Conservation (phyloP, 2,329 filamentous ascomycete genomes). For the Pyricularia sp. region DNA sequence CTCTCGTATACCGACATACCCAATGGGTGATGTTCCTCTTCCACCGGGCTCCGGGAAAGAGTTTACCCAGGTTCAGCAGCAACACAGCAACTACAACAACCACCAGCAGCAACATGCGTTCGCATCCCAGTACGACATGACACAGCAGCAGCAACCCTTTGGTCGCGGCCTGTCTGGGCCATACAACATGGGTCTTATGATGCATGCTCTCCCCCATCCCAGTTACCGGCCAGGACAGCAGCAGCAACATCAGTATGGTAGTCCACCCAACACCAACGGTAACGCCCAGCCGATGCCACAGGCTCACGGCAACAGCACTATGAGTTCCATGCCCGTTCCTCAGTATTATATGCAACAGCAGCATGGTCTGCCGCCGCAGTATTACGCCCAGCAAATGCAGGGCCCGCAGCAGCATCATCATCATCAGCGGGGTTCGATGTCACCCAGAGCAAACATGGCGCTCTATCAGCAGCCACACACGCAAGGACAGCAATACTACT, state of each 20-base stretch:
- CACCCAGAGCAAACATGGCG: slow-evolving; percentile 23
- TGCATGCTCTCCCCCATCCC: slow-evolving; percentile 27
- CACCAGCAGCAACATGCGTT: slow-evolving; percentile 3
- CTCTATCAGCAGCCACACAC: slow-evolving; percentile 30
- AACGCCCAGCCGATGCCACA: slow-evolving; percentile 19
- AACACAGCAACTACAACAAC: background rate
- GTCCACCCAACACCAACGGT: slow-evolving; percentile 23
- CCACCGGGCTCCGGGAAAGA: background rate
- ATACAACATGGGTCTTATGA: slow-evolving; percentile 35
- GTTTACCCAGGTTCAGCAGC: background rate
- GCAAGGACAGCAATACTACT: slow-evolving; percentile 28
- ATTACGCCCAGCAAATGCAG: slow-evolving; percentile 13
- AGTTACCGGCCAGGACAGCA: slow-evolving; percentile 25
- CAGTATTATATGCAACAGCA: slow-evolving; percentile 34
- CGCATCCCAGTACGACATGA: slow-evolving; percentile 2
- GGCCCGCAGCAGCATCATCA: slow-evolving; percentile 6
- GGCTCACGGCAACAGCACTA: slow-evolving; percentile 9
- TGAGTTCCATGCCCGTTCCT: slow-evolving; percentile 16
- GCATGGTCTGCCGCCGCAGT: slow-evolving; percentile 24
- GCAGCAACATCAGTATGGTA: slow-evolving; percentile 18
- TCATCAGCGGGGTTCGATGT: slow-evolving; percentile 17
- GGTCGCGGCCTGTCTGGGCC: background rate
- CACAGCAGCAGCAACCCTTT: background rate
- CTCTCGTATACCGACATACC: background rate
- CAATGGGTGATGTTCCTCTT: background rate